Conservation (phyloP, 1,284 basidiomycete genomes). For the Trametes sp. region DNA sequence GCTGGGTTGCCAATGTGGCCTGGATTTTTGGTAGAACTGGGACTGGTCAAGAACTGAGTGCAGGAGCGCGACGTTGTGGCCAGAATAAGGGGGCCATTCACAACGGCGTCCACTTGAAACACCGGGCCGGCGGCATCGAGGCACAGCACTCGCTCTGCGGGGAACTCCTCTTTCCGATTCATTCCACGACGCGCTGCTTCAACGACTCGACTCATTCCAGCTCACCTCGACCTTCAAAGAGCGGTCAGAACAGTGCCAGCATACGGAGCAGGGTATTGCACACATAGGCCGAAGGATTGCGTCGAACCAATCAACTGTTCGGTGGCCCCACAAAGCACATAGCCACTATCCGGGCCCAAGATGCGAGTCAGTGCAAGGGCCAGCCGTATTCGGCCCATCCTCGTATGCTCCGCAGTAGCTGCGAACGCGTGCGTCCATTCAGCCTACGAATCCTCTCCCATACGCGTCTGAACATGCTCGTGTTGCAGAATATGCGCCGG, state of each 20-base stretch:
- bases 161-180: neutral
- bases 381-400: slow-evolving; percentile 34
- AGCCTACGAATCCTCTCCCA: neutral
- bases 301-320: too few relatives aligned
- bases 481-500: slow-evolving; percentile 67
- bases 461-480: neutral
- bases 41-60: too few relatives aligned
- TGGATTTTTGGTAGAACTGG: too few relatives aligned
- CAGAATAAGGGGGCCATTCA: neutral
- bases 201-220: neutral
- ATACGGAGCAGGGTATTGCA: too few relatives aligned
- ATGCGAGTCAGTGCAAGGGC: slow-evolving; percentile 4
- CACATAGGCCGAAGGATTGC: too few relatives aligned
- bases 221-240: neutral
- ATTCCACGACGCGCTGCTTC: neutral
- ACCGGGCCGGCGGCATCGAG: neutral
- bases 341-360: neutral
- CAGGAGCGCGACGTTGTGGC: too few relatives aligned
- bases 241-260: too few relatives aligned
- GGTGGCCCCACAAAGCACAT: too few relatives aligned
- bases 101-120: neutral
- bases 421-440: slow-evolving; percentile 61
- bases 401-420: slow-evolving; percentile 62
- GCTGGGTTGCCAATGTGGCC: neutral
- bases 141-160: neutral